A percentile compares a stretch with the other conserved stretches of the same genome.
phyloP scores from a whole-genome alignment of 208 protist species.

The Trypanosoma grayi region DNA sequence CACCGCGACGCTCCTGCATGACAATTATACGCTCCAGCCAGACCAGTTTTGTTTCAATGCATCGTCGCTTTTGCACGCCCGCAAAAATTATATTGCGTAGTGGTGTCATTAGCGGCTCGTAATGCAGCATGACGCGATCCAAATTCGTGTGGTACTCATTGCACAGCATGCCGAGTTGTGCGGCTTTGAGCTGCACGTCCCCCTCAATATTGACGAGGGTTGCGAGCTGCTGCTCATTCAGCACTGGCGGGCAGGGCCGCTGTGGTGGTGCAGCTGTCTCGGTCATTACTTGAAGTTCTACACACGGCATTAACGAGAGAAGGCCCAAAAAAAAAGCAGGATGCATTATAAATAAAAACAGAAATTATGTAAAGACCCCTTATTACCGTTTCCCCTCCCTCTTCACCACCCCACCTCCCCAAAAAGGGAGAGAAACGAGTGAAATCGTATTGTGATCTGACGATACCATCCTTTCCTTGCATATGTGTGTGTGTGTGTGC shows the following conservation, averaged over 20 bases:
- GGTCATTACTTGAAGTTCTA: conserved; percentile 12
- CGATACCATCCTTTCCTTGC: no score
- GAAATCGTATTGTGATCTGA: no score
- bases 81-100: conserved; percentile 43
- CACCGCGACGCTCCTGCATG: conserved; percentile 42
- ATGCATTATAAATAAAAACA: no score
- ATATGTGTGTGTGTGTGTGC: no score
- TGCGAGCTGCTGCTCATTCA: conserved; percentile 30
- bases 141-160: conserved; percentile 73
- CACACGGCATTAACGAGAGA: no score
- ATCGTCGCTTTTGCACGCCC: conserved; percentile 27
- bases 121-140: conserved; percentile 40
- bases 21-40: conserved; percentile 71
- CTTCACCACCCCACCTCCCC: no score
- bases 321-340: no score
- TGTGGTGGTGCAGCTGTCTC: conserved; percentile 25
- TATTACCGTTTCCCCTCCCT: not conserved
- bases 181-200: conserved; percentile 51
- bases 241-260: conserved; percentile 30
- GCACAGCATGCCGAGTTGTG: conserved; percentile 64
- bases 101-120: conserved; percentile 54
- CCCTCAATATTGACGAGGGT: conserved; percentile 47
- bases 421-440: conserved; percentile 6
- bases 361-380: no score
- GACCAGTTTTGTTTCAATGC: conserved; percentile 46